Evolutionary conservation across 2,329 filamentous ascomycete genomes (phyloP).

Genomic region (Xylaria sp.): DNA sequence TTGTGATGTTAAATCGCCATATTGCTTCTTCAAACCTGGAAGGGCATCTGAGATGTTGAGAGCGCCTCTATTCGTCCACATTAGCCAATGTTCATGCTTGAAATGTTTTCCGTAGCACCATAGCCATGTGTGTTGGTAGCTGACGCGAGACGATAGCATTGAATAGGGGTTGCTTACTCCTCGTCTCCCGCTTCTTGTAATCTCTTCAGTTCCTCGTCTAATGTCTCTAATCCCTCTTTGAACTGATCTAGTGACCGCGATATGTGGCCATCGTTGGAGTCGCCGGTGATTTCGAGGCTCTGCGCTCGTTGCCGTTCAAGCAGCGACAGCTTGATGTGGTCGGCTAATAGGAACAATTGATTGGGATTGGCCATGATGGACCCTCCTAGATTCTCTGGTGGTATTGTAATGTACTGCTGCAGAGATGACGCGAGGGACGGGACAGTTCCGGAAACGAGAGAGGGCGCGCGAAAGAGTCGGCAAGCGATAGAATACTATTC

Average conservation of each 20-base stretch:
- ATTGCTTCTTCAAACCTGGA: slow-evolving; percentile 64
- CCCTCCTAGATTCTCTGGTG: not conserved
- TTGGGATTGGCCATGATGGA: slow-evolving; percentile 52
- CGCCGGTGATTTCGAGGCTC: slow-evolving; percentile 70
- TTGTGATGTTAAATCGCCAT: slow-evolving; percentile 70
- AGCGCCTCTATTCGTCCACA: slow-evolving; percentile 38
- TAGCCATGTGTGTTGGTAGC: not conserved
- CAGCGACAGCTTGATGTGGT: slow-evolving; percentile 94
- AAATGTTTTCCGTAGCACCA: not conserved
- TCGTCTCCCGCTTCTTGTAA: slow-evolving; percentile 61
- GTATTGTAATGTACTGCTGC: slow-evolving; percentile 5
- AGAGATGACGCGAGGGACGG: slow-evolving; percentile 1
- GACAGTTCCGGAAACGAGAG: not conserved
- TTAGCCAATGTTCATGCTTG: slow-evolving; percentile 4
- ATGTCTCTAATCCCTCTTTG: slow-evolving; percentile 66
- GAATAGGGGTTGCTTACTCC: slow-evolving; percentile 39
- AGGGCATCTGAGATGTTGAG: slow-evolving; percentile 58
- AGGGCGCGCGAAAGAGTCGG: slow-evolving; percentile 5
- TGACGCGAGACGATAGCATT: not conserved
- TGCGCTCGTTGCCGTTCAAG: slow-evolving; percentile 86
- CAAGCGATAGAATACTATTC: not conserved
- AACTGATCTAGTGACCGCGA: slow-evolving; percentile 83
- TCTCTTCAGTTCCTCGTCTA: slow-evolving; percentile 60
- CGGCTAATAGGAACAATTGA: slow-evolving; percentile 86
- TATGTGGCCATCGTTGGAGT: slow-evolving; percentile 83